Evolutionary conservation across 1,284 basidiomycete genomes (phyloP), one percentile per base, ranked within the genome.

Genomic region (Bjerkandera adusta): DNA sequence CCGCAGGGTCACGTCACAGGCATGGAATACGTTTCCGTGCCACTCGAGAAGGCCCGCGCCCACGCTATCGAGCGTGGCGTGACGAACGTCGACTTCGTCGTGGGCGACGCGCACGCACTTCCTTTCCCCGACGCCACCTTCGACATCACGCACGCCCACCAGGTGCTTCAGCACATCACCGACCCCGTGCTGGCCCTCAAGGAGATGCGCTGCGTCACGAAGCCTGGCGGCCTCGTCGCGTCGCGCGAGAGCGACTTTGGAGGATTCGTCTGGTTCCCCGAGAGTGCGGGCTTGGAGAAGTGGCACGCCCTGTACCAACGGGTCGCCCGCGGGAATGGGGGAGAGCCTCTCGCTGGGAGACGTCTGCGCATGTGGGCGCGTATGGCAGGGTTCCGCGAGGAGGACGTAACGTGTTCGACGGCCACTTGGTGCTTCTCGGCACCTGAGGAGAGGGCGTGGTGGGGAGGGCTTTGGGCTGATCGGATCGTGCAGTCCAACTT

Each of bases 131-230:
- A 73, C 52, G 58, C 47, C 27, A 58, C 64, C 11, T 72, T 71
- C 57, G 73, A 74, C 57, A 60, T 73, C 50, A 70, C 71, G n/a
- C 70, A 73, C 50, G 65, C 67, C 26, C 71, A 73, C 50, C 71
- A 74, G 54, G 71, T 76, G 11, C 60, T 75, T 4, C 68, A 70
- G 55, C 72, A 76, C 56, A 56, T 73, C 25, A 37, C 54, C 5
- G 66, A 74, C 46, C 72, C 72, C 2, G 57, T 70, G 15, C 48
- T 55, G 22, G 63, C 66, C 6, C 57, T 75, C 27, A 59, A 60
- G 38, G 73, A 75, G 59, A 73, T 75, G 71, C 59, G 58, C 8
- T 63, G 73, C 22, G 72, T 75, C 35, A 59, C 65, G 0, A 71
- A 69, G 51, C 58, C 63, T 2, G 72, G 71, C 24, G 72, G 73